phyloP scores from a whole-genome alignment of 768 basidiomycete species.

The Mycena sanguinolenta region DNA sequence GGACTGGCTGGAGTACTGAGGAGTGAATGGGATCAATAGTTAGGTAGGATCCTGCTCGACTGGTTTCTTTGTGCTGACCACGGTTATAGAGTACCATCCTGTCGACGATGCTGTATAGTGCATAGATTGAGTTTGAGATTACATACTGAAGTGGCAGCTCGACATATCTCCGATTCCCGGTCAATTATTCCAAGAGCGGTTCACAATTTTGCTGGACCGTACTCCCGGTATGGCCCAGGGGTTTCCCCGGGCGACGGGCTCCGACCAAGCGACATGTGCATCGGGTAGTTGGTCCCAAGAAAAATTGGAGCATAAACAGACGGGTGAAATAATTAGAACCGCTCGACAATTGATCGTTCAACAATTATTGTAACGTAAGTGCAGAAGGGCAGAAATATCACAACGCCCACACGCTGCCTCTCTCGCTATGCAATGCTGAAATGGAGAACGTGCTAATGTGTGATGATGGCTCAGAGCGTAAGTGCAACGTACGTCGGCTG shows the following conservation, averaged over 20 bases:
- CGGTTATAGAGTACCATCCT: neutral
- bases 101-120: neutral
- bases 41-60: constrained; percentile 19
- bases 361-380: neutral
- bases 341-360: neutral
- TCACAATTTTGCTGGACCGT: neutral
- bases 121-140: constrained; percentile 23
- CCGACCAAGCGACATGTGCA: constrained; percentile 1
- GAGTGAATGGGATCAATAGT: constrained; percentile 6
- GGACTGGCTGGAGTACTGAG: too few species aligned
- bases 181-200: neutral
- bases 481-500: constrained; percentile 60
- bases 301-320: neutral
- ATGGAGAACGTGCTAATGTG: constrained; percentile 16
- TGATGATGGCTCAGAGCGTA: constrained; percentile 4
- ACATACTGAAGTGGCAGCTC: constrained; percentile 7
- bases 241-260: constrained; percentile 1
- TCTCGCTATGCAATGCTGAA: constrained; percentile 59
- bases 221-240: neutral
- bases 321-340: neutral
- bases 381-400: neutral
- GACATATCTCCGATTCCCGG: constrained; percentile 7
- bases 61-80: neutral
- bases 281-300: neutral
- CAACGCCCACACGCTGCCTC: constrained; percentile 70